Evolutionary conservation across 1,284 basidiomycete genomes (phyloP), one percentile per base, ranked within the genome.

Genomic region (Erythrobasidium hasegawianum): DNA sequence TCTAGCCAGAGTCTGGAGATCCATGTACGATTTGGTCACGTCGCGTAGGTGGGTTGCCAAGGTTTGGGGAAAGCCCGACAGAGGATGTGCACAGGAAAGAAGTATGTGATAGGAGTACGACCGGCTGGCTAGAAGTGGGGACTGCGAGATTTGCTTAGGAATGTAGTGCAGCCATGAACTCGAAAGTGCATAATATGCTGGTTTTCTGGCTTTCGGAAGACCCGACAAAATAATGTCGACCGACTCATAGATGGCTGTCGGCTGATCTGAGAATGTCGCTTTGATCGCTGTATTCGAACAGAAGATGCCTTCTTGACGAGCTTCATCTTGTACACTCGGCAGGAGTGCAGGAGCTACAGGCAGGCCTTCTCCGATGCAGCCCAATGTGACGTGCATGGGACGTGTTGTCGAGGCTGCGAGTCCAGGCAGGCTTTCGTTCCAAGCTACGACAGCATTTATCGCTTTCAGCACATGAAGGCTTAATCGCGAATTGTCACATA

Each of bases 381-480:
- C 52, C 27, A 75, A 47, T 3, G 68, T 68, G 18, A 72, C 68
- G 22, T 73, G 69, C 0, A 72, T 14, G 0, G 71, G 71, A 0
- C 68, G 65, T 4, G 55, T 57, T 4, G 59, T 47, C 0, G 13
- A 3, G 2, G 57, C 41, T 1, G 71, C 33, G 18, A 61, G 43
- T 22, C 57, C 53, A 24, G 68, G 59, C 18, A 87, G 76, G 66
- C 83, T 80, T 13, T 75, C 76, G 40, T 79, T 80, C 88, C 88
- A 90, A 39, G 84, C 88, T 90, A 72, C 8, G n/a, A 59, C 41
- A 69, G 57, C 13, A 38, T 52, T 29, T n/a, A n/a, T n/a, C 22
- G 38, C 2, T 38, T 40, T 13, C 14, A n/a, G 27, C 27, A 39
- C n/a, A 20, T 45, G 38, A 33, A 33, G 20, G 9, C 8, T 14